phyloP scores from a whole-genome alignment of 1,284 basidiomycete genomes.

The Thecaphora thlaspeos region DNA sequence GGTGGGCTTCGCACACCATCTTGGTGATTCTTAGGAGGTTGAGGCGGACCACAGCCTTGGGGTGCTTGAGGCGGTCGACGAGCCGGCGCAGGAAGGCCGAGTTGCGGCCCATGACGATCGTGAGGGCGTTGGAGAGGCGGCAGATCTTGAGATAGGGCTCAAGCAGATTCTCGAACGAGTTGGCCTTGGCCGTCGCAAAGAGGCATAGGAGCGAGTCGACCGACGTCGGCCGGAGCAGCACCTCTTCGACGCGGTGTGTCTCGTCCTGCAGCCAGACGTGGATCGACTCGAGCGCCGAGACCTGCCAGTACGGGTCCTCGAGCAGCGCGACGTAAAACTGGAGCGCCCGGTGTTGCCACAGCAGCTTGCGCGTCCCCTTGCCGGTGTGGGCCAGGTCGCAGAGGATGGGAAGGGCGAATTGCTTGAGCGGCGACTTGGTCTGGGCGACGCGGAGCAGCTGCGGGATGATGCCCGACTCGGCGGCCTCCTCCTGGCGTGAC shows the following conservation, averaged over 20 bases:
- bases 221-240: conserved; percentile 70
- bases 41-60: conserved; percentile 82
- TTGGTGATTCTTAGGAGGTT: conserved; percentile 83
- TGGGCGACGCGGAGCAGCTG: conserved; percentile 82
- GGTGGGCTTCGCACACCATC: conserved; percentile 82
- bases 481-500: conserved; percentile 82
- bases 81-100: conserved; percentile 82
- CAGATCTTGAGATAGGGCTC: conserved; percentile 77
- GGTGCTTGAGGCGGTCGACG: conserved; percentile 72
- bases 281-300: conserved; percentile 85
- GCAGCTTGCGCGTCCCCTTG: conserved; percentile 47
- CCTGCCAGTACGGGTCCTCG: conserved; percentile 92
- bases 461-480: conserved; percentile 89
- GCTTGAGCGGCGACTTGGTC: conserved; percentile 84
- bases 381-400: conserved; percentile 64
- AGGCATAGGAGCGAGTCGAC: conserved; percentile 75
- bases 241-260: conserved; percentile 86
- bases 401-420: conserved; percentile 92
- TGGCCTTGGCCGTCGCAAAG: conserved; percentile 77
- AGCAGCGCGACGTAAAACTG: conserved; percentile 77
- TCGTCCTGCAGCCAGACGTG: conserved; percentile 94
- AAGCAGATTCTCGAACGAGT: conserved; percentile 89
- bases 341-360: conserved; percentile 57
- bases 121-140: conserved; percentile 73
- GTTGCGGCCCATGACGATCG: conserved; percentile 71